Evolutionary conservation across 345 rosid species (phyloP).

Genomic region (Turnera subulata): DNA sequence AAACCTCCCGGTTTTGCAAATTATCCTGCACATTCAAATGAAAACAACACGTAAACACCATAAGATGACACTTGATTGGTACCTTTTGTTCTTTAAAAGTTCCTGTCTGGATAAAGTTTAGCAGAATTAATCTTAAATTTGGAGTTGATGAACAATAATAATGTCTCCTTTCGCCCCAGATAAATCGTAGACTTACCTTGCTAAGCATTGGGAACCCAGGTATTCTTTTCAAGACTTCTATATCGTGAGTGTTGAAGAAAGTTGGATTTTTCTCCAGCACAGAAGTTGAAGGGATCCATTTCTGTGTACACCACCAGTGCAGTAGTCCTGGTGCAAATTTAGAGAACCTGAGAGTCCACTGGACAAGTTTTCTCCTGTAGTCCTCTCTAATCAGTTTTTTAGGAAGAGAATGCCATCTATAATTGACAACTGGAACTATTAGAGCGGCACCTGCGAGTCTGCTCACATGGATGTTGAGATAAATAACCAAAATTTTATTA

Average conservation of each 20-base stretch:
- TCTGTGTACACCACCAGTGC: conserved; percentile 75
- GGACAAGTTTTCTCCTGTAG: conserved; percentile 52
- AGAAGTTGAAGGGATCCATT: conserved; percentile 54
- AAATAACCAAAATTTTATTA: conserved; percentile 7
- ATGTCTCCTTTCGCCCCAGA: not conserved
- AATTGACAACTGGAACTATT: conserved; percentile 69
- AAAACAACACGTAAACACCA: not conserved
- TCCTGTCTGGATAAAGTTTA: not conserved
- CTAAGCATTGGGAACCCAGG: conserved; percentile 85
- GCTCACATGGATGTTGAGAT: conserved; percentile 16
- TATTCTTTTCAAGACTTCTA: conserved; percentile 54
- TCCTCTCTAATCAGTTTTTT: conserved; percentile 45
- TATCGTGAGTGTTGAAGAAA: conserved; percentile 60
- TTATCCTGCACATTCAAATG: conserved; percentile 43
- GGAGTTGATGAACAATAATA: not conserved
- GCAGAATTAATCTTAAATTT: not conserved
- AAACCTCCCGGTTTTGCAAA: conserved; percentile 44
- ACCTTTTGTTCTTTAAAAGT: not conserved
- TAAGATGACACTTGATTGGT: not conserved
- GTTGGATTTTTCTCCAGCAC: conserved; percentile 51
- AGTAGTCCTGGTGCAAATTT: conserved; percentile 57
- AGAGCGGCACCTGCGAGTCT: conserved; percentile 80
- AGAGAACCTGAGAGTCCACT: conserved; percentile 52
- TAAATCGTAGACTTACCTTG: conserved; percentile 39
- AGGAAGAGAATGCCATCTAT: conserved; percentile 80